Conservation (phyloP, 257 asterid genomes). For the Mitragyna speciosa region DNA sequence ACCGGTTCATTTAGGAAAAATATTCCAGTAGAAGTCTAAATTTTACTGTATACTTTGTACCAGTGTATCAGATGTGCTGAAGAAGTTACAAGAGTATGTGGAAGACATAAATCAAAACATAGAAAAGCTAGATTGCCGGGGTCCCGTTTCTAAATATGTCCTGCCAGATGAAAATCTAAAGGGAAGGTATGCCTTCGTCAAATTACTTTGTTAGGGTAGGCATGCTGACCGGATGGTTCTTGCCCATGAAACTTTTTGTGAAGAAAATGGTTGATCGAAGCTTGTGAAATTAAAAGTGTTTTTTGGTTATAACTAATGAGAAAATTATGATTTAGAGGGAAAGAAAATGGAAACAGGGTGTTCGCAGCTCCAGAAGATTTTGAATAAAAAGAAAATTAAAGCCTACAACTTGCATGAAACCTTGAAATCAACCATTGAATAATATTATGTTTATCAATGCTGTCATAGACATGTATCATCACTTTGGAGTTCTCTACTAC, state of each 20-base stretch:
- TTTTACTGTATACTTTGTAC: constrained; percentile 12
- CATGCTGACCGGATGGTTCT: neutral
- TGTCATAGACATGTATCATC: neutral
- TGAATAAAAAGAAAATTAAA: neutral
- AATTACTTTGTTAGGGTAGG: neutral
- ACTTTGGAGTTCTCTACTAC: neutral
- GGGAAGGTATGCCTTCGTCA: constrained; percentile 62
- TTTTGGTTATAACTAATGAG: neutral
- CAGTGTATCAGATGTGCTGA: constrained; percentile 78
- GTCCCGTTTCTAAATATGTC: constrained; percentile 82
- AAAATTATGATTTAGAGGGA: neutral
- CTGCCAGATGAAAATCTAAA: constrained; percentile 90
- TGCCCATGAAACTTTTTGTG: neutral
- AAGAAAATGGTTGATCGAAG: neutral
- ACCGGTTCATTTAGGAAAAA: neutral
- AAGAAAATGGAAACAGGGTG: neutral
- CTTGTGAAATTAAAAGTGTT: too few relatives aligned
- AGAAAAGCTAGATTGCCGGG: constrained; percentile 67
- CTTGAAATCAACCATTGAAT: neutral
- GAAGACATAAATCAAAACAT: constrained; percentile 81
- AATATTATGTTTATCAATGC: neutral
- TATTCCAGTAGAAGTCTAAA: neutral
- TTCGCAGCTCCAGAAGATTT: neutral
- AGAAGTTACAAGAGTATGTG: constrained; percentile 71
- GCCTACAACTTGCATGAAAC: neutral